Evolutionary conservation across 73 alveolate species (phyloP), one percentile per base, ranked within the genome.

Genomic region (Paramecium primaurelia): DNA sequence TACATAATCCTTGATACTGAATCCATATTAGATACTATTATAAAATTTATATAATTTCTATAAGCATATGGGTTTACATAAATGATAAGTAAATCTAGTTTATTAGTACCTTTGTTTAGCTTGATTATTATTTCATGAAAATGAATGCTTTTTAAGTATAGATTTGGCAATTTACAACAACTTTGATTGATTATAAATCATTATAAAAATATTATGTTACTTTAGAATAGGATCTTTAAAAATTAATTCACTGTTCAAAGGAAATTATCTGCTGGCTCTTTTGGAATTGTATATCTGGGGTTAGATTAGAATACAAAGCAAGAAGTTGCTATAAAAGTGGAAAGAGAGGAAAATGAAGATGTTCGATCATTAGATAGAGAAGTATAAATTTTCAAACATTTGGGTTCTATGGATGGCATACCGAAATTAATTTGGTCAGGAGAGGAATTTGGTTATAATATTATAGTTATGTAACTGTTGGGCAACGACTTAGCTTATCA

Each of bases 401-500:
- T 87, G 59, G 49, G 64, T 42, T 37, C 37, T 16, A 60, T 87
- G 12, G 60, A 75, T n/a, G 88, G 88, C 12, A 80, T 87, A 20
- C 93, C 93, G 3, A 87, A 87, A 36, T 36, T 87, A 14, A 42
- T 40, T 20, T 87, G 93, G 93, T 25, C 88, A 64, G 93, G 93
- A 28, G 44, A 87, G 12, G 93, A 87, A 87, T 11, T 38, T 59
- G 86, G 86, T 44, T 64, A 87, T 45, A 87, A 87, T 38, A 25
- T 59, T 0, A 18, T 87, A 60, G 93, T 87, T 64, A 42, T 87
- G 45, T 58, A 87, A 64, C 18, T 87, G 18, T 40, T 87, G 28
- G 93, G 93, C 18, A 87, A 77, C 49, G 93, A 87, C 71, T 87
- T 87, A 25, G 93, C 93, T 32, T 87, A 20, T 45, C 86, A 87